Percentiles rank a stretch among this genome's conserved stretches.
Evolutionary conservation across 2,329 filamentous ascomycete genomes (phyloP).

Genomic region (Colletotrichum horii): DNA sequence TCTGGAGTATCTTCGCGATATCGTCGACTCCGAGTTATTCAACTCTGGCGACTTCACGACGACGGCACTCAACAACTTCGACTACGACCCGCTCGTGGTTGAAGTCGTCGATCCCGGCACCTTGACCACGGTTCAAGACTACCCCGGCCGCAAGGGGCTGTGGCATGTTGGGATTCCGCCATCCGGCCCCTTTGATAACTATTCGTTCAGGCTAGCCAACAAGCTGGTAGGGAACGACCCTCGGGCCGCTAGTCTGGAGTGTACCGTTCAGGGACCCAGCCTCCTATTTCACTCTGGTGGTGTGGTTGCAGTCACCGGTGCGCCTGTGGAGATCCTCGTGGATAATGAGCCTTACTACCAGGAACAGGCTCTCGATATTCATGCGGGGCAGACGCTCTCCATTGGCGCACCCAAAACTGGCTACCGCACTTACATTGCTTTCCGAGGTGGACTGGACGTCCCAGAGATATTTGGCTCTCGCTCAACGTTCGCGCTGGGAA

Average conservation of each 20-base stretch:
- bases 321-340: conserved; percentile 27
- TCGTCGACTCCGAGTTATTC: conserved; percentile 33
- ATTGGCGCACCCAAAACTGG: conserved; percentile 32
- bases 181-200: conserved; percentile 46
- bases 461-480: conserved; percentile 37
- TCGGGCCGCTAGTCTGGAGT: conserved; percentile 37
- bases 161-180: conserved; percentile 45
- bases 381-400: conserved; percentile 29
- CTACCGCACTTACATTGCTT: conserved; percentile 36
- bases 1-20: conserved; percentile 35
- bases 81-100: conserved; percentile 30
- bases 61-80: conserved; percentile 36
- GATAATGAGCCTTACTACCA: conserved; percentile 24
- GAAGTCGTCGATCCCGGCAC: conserved; percentile 41
- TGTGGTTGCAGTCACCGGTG: conserved; percentile 38
- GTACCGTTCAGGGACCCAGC: conserved; percentile 36
- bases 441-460: conserved; percentile 38
- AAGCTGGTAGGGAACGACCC: conserved; percentile 35
- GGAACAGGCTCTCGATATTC: conserved; percentile 29
- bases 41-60: conserved; percentile 34
- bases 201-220: conserved; percentile 39
- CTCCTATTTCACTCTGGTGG: conserved; percentile 37
- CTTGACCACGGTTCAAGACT: conserved; percentile 45
- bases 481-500: conserved; percentile 35
- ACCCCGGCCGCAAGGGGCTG: conserved; percentile 40